Evolutionary conservation across 768 basidiomycete genomes (phyloP).

Genomic region (Lentinula boryana): DNA sequence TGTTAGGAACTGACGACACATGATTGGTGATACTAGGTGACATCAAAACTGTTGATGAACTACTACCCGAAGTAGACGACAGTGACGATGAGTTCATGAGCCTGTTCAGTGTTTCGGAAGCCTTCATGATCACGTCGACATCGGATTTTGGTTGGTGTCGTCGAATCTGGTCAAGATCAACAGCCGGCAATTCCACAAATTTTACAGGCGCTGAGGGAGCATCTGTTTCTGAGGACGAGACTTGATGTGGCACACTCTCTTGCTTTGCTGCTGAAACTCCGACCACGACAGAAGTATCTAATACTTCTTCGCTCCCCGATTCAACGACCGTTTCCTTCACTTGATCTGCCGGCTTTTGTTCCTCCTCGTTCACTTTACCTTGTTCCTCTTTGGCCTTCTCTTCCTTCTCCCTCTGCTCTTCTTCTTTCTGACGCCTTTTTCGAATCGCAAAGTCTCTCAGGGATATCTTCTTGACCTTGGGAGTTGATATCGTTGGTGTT

Average conservation of each 20-base stretch:
- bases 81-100: neutral
- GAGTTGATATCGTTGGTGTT: neutral
- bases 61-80: neutral
- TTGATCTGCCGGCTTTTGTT: neutral
- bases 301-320: neutral
- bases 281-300: neutral
- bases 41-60: neutral
- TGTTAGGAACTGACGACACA: neutral
- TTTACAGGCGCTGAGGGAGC: neutral
- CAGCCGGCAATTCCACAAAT: neutral
- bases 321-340: neutral
- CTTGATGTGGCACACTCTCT: no score
- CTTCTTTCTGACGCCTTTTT: constrained; percentile 1
- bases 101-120: neutral
- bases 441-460: constrained; percentile 3
- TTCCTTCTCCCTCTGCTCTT: constrained; percentile 4
- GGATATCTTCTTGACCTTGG: constrained; percentile 4
- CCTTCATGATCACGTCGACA: constrained; percentile 1
- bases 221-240: neutral
- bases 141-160: neutral
- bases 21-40: neutral
- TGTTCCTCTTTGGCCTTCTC: neutral
- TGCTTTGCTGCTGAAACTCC: no score
- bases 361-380: neutral
- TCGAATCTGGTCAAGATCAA: neutral